Conservation (phyloP, 2,329 filamentous ascomycete species). For the Aureobasidium uvarum region DNA sequence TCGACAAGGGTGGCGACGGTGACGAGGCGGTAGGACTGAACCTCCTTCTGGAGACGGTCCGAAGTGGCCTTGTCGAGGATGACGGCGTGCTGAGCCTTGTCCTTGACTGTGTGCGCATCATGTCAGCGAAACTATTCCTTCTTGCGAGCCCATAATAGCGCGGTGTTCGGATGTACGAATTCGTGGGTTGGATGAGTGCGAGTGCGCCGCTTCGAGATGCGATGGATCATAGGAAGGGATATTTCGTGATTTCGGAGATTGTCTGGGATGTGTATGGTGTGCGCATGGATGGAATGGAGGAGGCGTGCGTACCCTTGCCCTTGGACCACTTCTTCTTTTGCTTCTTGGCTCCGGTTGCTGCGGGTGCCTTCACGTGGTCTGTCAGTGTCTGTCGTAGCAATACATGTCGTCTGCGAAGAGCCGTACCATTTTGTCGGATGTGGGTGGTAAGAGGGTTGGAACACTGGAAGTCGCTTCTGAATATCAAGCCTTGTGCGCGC, state of each 20-base stretch:
- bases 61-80: slow-evolving; percentile 96
- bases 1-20: slow-evolving; percentile 98
- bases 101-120: slow-evolving; percentile 75
- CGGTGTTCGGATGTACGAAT: slow-evolving; percentile 25
- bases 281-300: slow-evolving; percentile 24
- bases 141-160: slow-evolving; percentile 6
- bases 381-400: slow-evolving; percentile 13
- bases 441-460: slow-evolving; percentile 28
- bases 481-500: slow-evolving; percentile 23
- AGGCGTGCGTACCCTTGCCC: slow-evolving; percentile 43
- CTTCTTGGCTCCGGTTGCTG: slow-evolving; percentile 69
- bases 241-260: not conserved
- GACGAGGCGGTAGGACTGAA: slow-evolving; percentile 99
- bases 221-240: slow-evolving; percentile 24
- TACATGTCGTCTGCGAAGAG: not conserved
- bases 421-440: slow-evolving; percentile 47
- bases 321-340: slow-evolving; percentile 80
- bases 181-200: not conserved
- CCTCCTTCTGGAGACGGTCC: slow-evolving; percentile 99
- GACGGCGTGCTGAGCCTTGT: slow-evolving; percentile 99
- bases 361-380: slow-evolving; percentile 45
- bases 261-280: not conserved
- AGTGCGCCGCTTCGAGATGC: not conserved
- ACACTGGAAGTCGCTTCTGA: slow-evolving; percentile 8
- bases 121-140: slow-evolving; percentile 30